Percentiles rank a stretch among this genome's conserved stretches.
phyloP scores from a whole-genome alignment of 345 rosid genomes.

The Corchorus capsularis region DNA sequence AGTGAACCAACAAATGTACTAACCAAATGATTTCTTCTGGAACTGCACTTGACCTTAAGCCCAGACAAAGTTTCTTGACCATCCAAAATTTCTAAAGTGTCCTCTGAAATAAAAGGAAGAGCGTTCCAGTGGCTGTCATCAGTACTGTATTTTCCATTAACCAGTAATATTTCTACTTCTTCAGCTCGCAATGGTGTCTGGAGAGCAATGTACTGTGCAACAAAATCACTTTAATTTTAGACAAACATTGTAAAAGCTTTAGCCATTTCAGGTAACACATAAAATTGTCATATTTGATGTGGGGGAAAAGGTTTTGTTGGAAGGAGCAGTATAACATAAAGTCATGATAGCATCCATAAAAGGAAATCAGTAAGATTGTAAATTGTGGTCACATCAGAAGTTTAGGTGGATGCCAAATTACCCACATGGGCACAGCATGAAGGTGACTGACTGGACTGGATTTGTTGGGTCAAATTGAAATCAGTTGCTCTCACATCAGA shows the following conservation, averaged over 20 bases:
- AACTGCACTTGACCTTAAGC: conserved; percentile 33
- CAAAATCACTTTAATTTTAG: conserved; percentile 14
- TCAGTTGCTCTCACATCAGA: neutral
- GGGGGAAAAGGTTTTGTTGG: neutral
- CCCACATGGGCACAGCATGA: neutral
- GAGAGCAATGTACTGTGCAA: conserved; percentile 66
- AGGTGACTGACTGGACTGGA: neutral
- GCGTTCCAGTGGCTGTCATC: conserved; percentile 22
- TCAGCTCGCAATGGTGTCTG: conserved; percentile 62
- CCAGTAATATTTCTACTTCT: conserved; percentile 67
- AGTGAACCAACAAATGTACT: conserved; percentile 14
- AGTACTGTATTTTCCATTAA: conserved; percentile 40
- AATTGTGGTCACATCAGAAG: neutral
- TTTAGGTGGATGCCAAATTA: neutral
- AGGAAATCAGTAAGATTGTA: neutral
- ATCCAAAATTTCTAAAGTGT: conserved; percentile 53
- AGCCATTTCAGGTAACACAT: neutral
- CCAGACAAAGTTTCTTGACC: conserved; percentile 52
- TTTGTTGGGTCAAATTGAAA: neutral
- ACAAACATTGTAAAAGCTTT: conserved; percentile 15
- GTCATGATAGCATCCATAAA: neutral
- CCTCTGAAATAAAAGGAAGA: conserved; percentile 35
- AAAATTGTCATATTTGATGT: neutral
- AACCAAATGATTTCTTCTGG: conserved; percentile 46
- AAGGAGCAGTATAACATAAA: neutral